Evolutionary conservation across 2,329 filamentous ascomycete species (phyloP).

Genomic region (Penicillium verrucosum): DNA sequence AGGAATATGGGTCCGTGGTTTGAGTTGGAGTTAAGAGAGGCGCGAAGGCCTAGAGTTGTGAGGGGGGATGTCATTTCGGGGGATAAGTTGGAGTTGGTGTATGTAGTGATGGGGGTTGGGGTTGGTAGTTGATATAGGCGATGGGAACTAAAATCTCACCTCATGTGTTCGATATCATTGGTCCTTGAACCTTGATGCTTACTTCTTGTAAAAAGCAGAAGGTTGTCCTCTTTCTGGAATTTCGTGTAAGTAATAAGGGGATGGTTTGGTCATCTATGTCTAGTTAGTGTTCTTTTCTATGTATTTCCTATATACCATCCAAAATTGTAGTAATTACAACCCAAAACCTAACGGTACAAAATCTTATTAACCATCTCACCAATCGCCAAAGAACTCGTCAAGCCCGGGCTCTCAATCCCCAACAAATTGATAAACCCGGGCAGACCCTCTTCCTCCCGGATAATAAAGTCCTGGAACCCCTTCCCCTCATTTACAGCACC

Average conservation of each 20-base stretch:
- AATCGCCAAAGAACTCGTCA: slow-evolving; percentile 85
- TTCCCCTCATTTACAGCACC: slow-evolving; percentile 55
- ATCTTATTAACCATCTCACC: slow-evolving; percentile 67
- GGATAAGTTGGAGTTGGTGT: neutral
- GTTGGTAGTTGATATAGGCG: neutral
- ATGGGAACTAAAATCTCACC: neutral
- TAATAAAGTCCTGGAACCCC: slow-evolving; percentile 80
- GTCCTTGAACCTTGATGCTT: neutral
- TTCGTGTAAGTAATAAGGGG: neutral
- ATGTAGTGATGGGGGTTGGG: neutral
- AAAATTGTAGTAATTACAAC: neutral
- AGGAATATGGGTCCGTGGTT: neutral
- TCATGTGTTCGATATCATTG: neutral
- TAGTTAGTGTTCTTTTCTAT: neutral
- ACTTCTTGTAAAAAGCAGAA: neutral
- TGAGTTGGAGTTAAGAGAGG: neutral
- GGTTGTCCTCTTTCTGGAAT: neutral
- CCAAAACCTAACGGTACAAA: slow-evolving; percentile 41
- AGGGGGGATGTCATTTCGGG: neutral
- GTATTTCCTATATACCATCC: neutral
- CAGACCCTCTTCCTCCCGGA: slow-evolving; percentile 72
- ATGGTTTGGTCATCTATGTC: neutral
- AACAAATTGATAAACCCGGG: slow-evolving; percentile 83
- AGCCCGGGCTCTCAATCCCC: slow-evolving; percentile 88
- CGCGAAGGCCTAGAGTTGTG: neutral